phyloP scores from a whole-genome alignment of 805 yeast species.

The Wickerhamomyces sydowiorum region DNA sequence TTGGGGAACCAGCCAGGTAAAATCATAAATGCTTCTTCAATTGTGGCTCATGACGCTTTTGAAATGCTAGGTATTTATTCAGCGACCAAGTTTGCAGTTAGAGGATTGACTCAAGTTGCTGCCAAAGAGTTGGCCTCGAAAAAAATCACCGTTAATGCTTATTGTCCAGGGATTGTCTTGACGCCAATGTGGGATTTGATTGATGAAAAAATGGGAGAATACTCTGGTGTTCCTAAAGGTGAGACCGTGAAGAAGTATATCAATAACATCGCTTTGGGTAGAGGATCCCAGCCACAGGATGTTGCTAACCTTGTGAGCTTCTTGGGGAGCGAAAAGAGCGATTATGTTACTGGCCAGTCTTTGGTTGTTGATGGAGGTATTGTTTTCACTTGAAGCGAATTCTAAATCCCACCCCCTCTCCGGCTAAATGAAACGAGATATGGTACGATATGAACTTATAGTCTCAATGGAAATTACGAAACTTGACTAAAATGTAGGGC shows the following conservation, averaged over 20 bases:
- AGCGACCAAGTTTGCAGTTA: constrained; percentile 32
- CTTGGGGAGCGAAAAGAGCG: constrained; percentile 30
- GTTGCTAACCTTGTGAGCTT: constrained; percentile 30
- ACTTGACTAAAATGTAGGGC: too few relatives aligned
- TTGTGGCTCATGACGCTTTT: constrained; percentile 29
- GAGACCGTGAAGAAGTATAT: constrained; percentile 21
- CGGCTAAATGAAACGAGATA: too few relatives aligned
- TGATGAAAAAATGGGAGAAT: constrained; percentile 20
- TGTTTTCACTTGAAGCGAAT: constrained; percentile 12
- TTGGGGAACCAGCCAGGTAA: constrained; percentile 28
- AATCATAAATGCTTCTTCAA: constrained; percentile 32
- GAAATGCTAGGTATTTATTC: constrained; percentile 28
- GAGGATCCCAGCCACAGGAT: constrained; percentile 31
- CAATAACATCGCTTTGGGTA: constrained; percentile 26
- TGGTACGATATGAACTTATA: too few relatives aligned
- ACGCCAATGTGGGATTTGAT: constrained; percentile 32
- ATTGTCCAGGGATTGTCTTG: constrained; percentile 34
- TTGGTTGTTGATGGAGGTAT: constrained; percentile 33
- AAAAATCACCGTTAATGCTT: constrained; percentile 31
- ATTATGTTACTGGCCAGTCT: constrained; percentile 31
- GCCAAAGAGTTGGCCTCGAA: constrained; percentile 32
- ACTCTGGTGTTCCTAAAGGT: constrained; percentile 23
- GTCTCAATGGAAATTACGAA: too few relatives aligned
- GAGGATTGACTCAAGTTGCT: constrained; percentile 30
- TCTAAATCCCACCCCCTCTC: too few relatives aligned